Base-by-base conservation (phyloP, 768 basidiomycete genomes). In the Panellus pusillus region DNA sequence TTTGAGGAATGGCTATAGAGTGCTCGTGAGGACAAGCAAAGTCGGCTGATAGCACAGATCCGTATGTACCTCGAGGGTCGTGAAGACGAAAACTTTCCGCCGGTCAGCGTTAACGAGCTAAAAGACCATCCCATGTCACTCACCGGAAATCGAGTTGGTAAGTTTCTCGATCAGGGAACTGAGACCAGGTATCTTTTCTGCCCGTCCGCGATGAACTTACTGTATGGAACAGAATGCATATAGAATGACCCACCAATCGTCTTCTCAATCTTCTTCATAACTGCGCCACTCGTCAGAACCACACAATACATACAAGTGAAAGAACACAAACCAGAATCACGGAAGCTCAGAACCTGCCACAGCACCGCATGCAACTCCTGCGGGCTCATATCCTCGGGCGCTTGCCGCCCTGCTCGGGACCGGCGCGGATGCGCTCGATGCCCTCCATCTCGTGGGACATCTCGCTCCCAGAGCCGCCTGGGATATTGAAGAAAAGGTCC, bases 121-220 rank as follows among this genome's bases (percentile, higher is more conserved):
- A 37, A n/a, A n/a, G 4, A 20, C 15, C 41, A 8, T n/a, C 18
- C n/a, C 42, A 24, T 31, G 9, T 4, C 43, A 66, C 74, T 15
- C 43, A 83, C 86, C 80, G 40, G 83, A 79, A 55, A 89, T 85
- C 3, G 81, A 80, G 59, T 92, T 89, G 63, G 76, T 81, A 41
- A 95, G 70, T 69, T 91, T 94, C 58, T 94, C 90, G 44, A 93
- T 80, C 51, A 94, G 66, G 0, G 82, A 65, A 0, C 77, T 74
- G 9, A 95, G 73, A 1, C 93, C 92, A 0, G 93, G 93, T 45
- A 94, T 92, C 69, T 84, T 89, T 71, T 95, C 91, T 80, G 61
- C 57, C 43, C 19, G 24, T 24, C 17, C 36, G 20, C 1, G 4
- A 9, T 35, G 12, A 54, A 13, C 32, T 8, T 35, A 3, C 32